Conservation (phyloP, 1,284 basidiomycete genomes). For the Pascua guehoae region DNA sequence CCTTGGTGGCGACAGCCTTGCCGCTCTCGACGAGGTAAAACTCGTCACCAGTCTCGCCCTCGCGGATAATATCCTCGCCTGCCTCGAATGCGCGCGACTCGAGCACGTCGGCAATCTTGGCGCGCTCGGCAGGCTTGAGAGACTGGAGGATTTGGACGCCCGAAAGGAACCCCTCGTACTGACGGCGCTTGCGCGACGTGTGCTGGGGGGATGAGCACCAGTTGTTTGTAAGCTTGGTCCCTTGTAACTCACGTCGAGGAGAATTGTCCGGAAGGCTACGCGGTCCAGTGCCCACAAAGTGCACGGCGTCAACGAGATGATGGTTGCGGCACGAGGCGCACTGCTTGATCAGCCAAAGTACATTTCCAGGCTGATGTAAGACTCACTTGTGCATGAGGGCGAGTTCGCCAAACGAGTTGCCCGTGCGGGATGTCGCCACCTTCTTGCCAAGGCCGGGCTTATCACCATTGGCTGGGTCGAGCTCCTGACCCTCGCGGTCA, state of each 20-base stretch:
- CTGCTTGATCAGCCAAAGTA: slow-evolving; percentile 22
- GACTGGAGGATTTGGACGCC: slow-evolving; percentile 86
- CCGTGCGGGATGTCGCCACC: slow-evolving; percentile 79
- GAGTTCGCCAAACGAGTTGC: slow-evolving; percentile 90
- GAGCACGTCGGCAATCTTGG: slow-evolving; percentile 95
- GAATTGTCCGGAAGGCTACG: slow-evolving; percentile 97
- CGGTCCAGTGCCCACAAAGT: slow-evolving; percentile 94
- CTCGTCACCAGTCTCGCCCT: slow-evolving; percentile 93
- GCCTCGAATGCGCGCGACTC: slow-evolving; percentile 76
- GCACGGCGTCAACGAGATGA: slow-evolving; percentile 76
- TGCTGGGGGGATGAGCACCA: slow-evolving; percentile 39
- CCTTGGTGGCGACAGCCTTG: slow-evolving; percentile 80
- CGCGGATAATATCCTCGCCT: slow-evolving; percentile 79
- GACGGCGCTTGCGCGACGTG: slow-evolving; percentile 79
- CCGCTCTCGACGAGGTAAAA: slow-evolving; percentile 98
- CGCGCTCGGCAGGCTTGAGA: slow-evolving; percentile 79
- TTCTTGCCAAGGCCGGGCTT: slow-evolving; percentile 61
- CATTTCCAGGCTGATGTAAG: too few species aligned
- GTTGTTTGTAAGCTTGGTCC: not conserved
- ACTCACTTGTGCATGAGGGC: slow-evolving; percentile 88
- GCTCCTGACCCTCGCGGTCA: slow-evolving; percentile 52
- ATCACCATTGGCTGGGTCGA: slow-evolving; percentile 57
- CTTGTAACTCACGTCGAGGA: slow-evolving; percentile 60
- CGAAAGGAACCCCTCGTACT: slow-evolving; percentile 92
- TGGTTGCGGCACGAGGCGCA: slow-evolving; percentile 90